Base-by-base conservation (phyloP, 2,329 filamentous ascomycete species). In the Decorospora gaudefroyi region DNA sequence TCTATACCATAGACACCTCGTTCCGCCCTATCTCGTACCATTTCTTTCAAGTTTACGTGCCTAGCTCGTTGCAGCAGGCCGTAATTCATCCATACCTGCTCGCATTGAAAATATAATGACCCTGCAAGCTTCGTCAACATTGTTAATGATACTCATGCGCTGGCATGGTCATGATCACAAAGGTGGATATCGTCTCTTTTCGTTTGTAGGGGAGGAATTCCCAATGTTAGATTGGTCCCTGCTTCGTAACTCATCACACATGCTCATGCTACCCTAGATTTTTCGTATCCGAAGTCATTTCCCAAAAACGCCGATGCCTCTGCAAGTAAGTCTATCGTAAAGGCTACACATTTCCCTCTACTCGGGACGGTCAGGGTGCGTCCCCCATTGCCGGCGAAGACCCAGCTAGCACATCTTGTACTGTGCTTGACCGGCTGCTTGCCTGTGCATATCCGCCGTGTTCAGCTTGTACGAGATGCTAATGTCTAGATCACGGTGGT, bases 401-500 rank as follows among this genome's bases (percentile, higher is more conserved):
- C 27, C 23, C 15, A 6, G 3, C 49, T 59, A 67, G 59, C 62
- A 78, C 76, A 86, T 86, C 70, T 86, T 92, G 79, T 96, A 99
- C 59, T 84, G 78, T 72, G 86, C 88, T 51, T 75, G 70, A 42
- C 90, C 92, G 65, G 84, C 72, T 4, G 84, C 82, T 47, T 77
- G 74, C 57, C 93, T 83, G 52, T 79, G 86, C 21, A 75, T 72
- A 68, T 97, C 91, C 17, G 83, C 74, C 3, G 90, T 88, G 64
- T 89, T 81, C 38, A 96, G 81, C 65, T 83, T 79, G 76, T 97
- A 97, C 31, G 84, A 78, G 65, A 99, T 82, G 64, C 81, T 84
- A 68, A 99, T 95, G 72, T 99, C 93, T 42, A 99, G 80, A 71
- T 99, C 93, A 57, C 93, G 86, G 71, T 87, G 85, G 79, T 99